phyloP scores from a whole-genome alignment of 352 stramenopile species.

The Globisporangium recalcitrans region DNA sequence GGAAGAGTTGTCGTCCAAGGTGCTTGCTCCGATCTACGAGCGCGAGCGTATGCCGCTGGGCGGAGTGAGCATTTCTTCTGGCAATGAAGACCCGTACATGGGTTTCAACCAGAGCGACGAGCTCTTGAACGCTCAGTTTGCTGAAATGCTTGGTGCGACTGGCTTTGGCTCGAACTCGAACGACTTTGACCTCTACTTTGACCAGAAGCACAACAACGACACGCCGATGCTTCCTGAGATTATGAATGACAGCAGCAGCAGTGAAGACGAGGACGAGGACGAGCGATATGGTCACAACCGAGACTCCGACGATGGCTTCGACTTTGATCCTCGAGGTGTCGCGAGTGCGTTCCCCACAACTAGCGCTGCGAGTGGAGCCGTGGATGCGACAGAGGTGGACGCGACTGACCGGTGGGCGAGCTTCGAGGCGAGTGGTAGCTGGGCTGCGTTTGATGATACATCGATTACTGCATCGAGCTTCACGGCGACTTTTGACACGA shows the following conservation, averaged over 20 bases:
- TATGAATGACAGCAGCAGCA: constrained; percentile 87
- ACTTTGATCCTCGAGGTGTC: constrained; percentile 24
- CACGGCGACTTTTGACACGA: constrained; percentile 51
- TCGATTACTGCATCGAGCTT: constrained; percentile 27
- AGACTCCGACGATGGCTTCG: constrained; percentile 26
- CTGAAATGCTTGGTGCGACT: constrained; percentile 73
- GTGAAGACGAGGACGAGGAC: constrained; percentile 78
- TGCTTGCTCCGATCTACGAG: constrained; percentile 73
- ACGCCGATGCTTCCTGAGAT: constrained; percentile 78
- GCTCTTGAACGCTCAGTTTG: constrained; percentile 77
- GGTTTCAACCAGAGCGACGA: constrained; percentile 70
- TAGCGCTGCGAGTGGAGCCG: not conserved
- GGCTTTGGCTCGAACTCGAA: constrained; percentile 48
- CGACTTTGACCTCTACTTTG: constrained; percentile 72
- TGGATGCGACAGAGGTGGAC: constrained; percentile 11
- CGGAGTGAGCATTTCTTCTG: constrained; percentile 47
- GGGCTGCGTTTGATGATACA: constrained; percentile 62
- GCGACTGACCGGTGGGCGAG: constrained; percentile 46
- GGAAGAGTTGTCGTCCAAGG: constrained; percentile 66
- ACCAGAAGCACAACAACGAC: constrained; percentile 53
- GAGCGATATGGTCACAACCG: constrained; percentile 26
- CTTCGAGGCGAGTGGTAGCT: constrained; percentile 56
- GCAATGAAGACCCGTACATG: constrained; percentile 69
- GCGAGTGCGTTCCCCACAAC: constrained; percentile 4
- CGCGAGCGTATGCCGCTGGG: constrained; percentile 72